Conservation (phyloP, 2,329 filamentous ascomycete genomes). For the Pseudogymnoascus sp. region DNA sequence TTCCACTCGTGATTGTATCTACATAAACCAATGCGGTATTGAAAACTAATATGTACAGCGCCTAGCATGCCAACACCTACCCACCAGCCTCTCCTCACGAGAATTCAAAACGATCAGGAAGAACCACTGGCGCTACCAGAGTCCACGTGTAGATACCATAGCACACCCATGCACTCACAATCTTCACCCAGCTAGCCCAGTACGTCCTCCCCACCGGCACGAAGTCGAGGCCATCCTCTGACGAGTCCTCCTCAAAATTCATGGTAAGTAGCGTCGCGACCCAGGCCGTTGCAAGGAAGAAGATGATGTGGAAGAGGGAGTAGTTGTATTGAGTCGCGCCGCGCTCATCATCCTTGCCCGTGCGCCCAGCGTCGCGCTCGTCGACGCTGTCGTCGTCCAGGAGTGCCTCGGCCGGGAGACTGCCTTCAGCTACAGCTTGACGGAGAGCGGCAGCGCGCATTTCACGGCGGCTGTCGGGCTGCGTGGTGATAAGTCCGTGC, state of each 20-base stretch:
- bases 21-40: not conserved
- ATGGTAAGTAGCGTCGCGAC: constrained; percentile 85
- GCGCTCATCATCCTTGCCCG: constrained; percentile 79
- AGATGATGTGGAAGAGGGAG: constrained; percentile 91
- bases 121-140: constrained; percentile 72
- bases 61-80: not conserved
- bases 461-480: constrained; percentile 71
- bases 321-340: constrained; percentile 93
- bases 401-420: constrained; percentile 82
- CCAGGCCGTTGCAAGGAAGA: constrained; percentile 94
- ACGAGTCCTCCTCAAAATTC: constrained; percentile 61
- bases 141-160: constrained; percentile 94
- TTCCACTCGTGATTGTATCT: not conserved
- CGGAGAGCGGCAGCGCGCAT: constrained; percentile 91
- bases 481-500: constrained; percentile 81
- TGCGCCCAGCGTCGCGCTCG: constrained; percentile 53
- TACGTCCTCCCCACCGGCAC: constrained; percentile 91
- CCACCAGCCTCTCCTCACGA: constrained; percentile 24
- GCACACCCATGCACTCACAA: constrained; percentile 94
- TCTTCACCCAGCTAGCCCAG: constrained; percentile 99
- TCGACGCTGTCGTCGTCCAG: constrained; percentile 62
- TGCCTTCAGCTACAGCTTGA: constrained; percentile 86
- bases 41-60: constrained; percentile 4
- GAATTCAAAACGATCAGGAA: constrained; percentile 80
- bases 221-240: constrained; percentile 68